These are phyloP conservation scores for Tricholoma sp. DNA, from an alignment of 768 basidiomycete species.

Conservation along the genomic window DNA sequence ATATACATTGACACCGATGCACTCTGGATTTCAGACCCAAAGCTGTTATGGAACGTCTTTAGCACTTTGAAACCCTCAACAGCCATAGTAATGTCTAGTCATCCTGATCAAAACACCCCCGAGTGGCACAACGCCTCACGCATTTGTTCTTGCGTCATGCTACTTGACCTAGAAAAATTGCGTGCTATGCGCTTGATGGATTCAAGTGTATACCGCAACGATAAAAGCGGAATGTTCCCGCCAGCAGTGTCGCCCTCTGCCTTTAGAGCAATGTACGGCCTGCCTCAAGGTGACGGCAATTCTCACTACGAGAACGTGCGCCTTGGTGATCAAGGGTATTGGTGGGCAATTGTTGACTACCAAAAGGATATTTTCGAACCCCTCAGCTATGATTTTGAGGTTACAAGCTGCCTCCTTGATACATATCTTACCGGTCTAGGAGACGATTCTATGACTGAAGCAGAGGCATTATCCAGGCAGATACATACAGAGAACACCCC, in stretches of 20 bases:
- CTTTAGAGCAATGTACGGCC: slow-evolving; percentile 40
- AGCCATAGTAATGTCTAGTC: slow-evolving; percentile 39
- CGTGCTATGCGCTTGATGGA: slow-evolving; percentile 42
- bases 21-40: slow-evolving; percentile 42
- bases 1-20: slow-evolving; percentile 52
- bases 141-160: slow-evolving; percentile 50
- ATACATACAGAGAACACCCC: slow-evolving; percentile 32
- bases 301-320: slow-evolving; percentile 38
- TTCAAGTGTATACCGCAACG: slow-evolving; percentile 32
- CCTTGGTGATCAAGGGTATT: slow-evolving; percentile 50
- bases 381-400: slow-evolving; percentile 42
- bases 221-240: slow-evolving; percentile 16
- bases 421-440: slow-evolving; percentile 41
- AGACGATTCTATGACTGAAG: slow-evolving; percentile 28
- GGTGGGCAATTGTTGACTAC: slow-evolving; percentile 48
- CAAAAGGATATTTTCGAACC: slow-evolving; percentile 36
- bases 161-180: slow-evolving; percentile 42
- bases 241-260: slow-evolving; percentile 34
- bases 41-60: slow-evolving; percentile 41
- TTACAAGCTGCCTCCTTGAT: slow-evolving; percentile 44
- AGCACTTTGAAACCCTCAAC: slow-evolving; percentile 25
- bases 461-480: slow-evolving; percentile 30
- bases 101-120: slow-evolving; percentile 33
- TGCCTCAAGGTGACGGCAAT: slow-evolving; percentile 25
- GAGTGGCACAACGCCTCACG: slow-evolving; percentile 42